Percentiles rank a stretch among this genome's conserved stretches.
Conservation (phyloP, 2,329 filamentous ascomycete species). For the Aureobasidium mangrovei region DNA sequence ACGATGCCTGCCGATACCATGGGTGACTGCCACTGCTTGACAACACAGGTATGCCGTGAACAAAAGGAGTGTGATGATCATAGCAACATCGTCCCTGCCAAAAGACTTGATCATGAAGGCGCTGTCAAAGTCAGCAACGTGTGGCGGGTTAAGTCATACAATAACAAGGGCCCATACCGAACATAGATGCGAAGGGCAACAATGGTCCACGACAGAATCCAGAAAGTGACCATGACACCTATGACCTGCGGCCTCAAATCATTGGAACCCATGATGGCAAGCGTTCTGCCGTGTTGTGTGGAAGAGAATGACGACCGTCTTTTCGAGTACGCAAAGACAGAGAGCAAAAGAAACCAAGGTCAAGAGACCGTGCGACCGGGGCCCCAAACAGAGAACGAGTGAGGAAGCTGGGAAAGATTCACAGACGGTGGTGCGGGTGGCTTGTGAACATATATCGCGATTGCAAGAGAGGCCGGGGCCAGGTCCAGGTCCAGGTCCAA, state of each 20-base stretch:
- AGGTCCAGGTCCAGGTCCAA: too few species aligned
- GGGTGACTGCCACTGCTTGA: conserved; percentile 25
- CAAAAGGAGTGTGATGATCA: conserved; percentile 25
- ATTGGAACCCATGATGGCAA: not conserved
- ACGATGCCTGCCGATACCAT: conserved; percentile 28
- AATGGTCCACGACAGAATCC: conserved; percentile 1
- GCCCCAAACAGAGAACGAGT: too few species aligned
- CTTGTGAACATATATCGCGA: too few species aligned
- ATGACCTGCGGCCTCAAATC: conserved; percentile 3
- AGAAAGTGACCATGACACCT: conserved; percentile 7
- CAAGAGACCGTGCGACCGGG: too few species aligned
- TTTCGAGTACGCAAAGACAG: too few species aligned
- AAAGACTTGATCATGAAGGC: conserved; percentile 24
- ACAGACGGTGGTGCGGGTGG: too few species aligned
- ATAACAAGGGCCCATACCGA: conserved; percentile 9
- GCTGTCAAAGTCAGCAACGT: conserved; percentile 14
- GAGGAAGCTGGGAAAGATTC: too few species aligned
- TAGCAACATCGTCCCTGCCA: conserved; percentile 28
- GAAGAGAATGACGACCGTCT: not conserved
- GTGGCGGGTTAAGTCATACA: not conserved
- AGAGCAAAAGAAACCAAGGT: too few species aligned
- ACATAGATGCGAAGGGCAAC: conserved; percentile 15
- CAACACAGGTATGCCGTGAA: conserved; percentile 29
- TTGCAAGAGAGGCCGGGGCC: too few species aligned
- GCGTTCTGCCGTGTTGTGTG: not conserved